Base-by-base conservation (phyloP, 75 land plant species). In the Gnetum montanum region DNA sequence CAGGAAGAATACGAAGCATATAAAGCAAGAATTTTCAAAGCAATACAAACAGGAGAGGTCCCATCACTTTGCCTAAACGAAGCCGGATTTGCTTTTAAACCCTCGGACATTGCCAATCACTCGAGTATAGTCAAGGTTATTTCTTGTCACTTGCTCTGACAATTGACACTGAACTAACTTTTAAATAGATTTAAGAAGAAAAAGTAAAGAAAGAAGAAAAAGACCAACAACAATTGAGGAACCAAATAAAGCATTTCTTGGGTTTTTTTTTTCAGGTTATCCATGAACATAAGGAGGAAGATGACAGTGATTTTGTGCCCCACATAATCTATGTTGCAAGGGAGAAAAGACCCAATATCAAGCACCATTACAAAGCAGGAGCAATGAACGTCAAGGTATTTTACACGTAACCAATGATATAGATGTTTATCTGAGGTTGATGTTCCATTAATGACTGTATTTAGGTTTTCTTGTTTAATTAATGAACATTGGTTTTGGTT, bases 311-410 rank as follows among this genome's bases (percentile, higher is more conserved):
- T n/a, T 3, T 45, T 16, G 31, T 80, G 31, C 80, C 84, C 25
- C 69, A 62, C 34, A 34, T 80, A 1, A 43, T 80, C 0, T 80
- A 80, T 38, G 57, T 80, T 29, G 49, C 79, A 0, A 59, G 84
- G 20, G 83, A 80, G 55, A 81, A 73, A 51, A 66, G 67, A 22
- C 61, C 58, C 0, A 46, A 59, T 12, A 45, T 38, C 48, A 64
- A 62, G 1, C 81, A 73, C 27, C 54, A 73, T 22, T 76, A 69
- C 60, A 81, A 81, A 58, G 85, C 81, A 36, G 85, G 85, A 6
- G 85, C 85, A 23, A 69, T 82, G 31, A 82, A 82, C 41, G 68
- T 44, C 23, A 72, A 78, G 51, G 85, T 81, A 59, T 13, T 30
- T 29, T 6, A 1, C 26, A 16, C 1, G 2, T 16, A 15, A 13